Percentiles rank a stretch among this genome's conserved stretches.
Evolutionary conservation across 2,329 filamentous ascomycete species (phyloP).

Genomic region (Cordyceps fumosorosea): DNA sequence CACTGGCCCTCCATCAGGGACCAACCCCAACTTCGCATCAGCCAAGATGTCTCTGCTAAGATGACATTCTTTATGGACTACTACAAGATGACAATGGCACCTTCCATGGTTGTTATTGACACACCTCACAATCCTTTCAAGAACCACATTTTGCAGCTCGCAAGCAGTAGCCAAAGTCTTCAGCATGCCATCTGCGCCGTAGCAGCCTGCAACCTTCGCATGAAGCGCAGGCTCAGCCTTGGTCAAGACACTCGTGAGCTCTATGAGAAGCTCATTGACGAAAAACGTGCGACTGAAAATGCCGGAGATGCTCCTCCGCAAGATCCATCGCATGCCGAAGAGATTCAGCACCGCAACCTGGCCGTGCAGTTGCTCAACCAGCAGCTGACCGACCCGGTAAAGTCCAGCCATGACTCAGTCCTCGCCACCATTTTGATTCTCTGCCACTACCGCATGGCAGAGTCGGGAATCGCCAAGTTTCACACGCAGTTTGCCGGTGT

Average conservation of each 20-base stretch:
- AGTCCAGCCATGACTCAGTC: slow-evolving; percentile 77
- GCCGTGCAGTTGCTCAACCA: slow-evolving; percentile 79
- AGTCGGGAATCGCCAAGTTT: slow-evolving; percentile 88
- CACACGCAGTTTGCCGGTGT: slow-evolving; percentile 90
- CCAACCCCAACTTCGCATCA: slow-evolving; percentile 42
- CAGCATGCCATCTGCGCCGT: slow-evolving; percentile 89
- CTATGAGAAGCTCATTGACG: slow-evolving; percentile 40
- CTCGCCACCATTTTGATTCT: slow-evolving; percentile 81
- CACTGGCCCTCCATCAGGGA: slow-evolving; percentile 43
- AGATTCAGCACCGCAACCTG: slow-evolving; percentile 71
- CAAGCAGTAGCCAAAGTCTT: slow-evolving; percentile 71
- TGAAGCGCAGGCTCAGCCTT: slow-evolving; percentile 64
- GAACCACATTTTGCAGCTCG: slow-evolving; percentile 72
- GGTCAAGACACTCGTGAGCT: slow-evolving; percentile 49
- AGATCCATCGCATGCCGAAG: slow-evolving; percentile 67
- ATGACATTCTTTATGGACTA: slow-evolving; percentile 89
- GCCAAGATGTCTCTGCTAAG: slow-evolving; percentile 62
- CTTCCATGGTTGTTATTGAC: slow-evolving; percentile 87
- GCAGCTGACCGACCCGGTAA: slow-evolving; percentile 69
- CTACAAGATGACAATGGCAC: slow-evolving; percentile 87
- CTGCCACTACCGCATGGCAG: slow-evolving; percentile 88
- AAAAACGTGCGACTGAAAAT: slow-evolving; percentile 39
- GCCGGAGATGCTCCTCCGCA: slow-evolving; percentile 43
- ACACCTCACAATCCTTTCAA: slow-evolving; percentile 79
- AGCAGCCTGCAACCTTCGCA: slow-evolving; percentile 82